Percentiles rank a stretch among this genome's conserved stretches.
phyloP scores from a whole-genome alignment of 768 basidiomycete species.

The Boletus coccyginus region DNA sequence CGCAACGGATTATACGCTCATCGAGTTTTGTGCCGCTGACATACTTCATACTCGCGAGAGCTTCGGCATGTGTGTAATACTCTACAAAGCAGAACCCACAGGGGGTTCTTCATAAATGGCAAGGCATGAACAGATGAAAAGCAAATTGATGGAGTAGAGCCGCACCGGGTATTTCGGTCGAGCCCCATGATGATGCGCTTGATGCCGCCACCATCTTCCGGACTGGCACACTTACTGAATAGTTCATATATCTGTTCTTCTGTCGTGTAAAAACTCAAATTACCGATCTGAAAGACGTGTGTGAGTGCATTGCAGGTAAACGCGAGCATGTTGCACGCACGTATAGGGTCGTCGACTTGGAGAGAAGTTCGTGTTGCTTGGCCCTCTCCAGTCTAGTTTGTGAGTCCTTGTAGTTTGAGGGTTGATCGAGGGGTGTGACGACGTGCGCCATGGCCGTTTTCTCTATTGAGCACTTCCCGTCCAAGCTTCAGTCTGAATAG shows the following conservation, averaged over 20 bases:
- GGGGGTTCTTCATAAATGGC: conserved; percentile 58
- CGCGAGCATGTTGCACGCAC: conserved; percentile 45
- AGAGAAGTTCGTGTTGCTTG: conserved; percentile 75
- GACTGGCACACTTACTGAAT: conserved; percentile 85
- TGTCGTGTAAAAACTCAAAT: conserved; percentile 91
- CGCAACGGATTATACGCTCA: conserved; percentile 97
- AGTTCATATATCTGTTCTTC: conserved; percentile 96
- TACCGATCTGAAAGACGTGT: conserved; percentile 62
- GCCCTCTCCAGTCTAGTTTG: conserved; percentile 77
- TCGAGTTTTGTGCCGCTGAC: conserved; percentile 98
- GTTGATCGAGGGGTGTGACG: conserved; percentile 81
- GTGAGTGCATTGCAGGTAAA: conserved; percentile 19
- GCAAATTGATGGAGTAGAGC: neutral
- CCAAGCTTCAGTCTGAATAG: neutral
- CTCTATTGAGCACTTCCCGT: neutral
- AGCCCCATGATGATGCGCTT: conserved; percentile 96
- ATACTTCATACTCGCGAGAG: conserved; percentile 88
- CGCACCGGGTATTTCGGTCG: conserved; percentile 82
- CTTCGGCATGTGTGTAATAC: conserved; percentile 93
- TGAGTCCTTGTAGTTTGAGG: conserved; percentile 96
- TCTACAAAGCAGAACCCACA: conserved; percentile 97
- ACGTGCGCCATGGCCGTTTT: conserved; percentile 74
- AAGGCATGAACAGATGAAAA: conserved; percentile 5
- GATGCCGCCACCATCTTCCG: conserved; percentile 85
- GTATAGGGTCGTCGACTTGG: conserved; percentile 87